Evolutionary conservation across 129 eudicot genomes (phyloP), one percentile per base, ranked within the genome.

Genomic region (Saussurea involucrata): DNA sequence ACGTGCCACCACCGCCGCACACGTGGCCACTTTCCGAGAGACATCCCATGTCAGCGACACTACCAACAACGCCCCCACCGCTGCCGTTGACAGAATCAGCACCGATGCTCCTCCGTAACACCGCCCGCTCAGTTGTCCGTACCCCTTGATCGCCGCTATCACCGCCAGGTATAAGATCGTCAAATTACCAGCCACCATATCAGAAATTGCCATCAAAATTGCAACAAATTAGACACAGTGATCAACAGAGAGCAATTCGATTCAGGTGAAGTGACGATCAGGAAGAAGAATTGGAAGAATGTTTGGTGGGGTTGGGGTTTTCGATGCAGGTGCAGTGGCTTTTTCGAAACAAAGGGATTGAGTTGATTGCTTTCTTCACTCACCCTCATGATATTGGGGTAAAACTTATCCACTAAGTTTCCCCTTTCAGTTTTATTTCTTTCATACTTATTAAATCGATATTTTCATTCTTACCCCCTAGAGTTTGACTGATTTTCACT

Each of bases 41-140:
- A 91, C 86, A 58, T 91, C 97, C 97, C 97, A 91, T 76, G 78
- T 79, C 84, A 91, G 83, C 72, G 88, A 67, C 24, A 31, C 88
- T 12, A 89, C 69, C 65, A 91, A 64, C 75, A 87, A 64, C 1
- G 61, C 36, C 24, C 76, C 84, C 22, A 91, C 92, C 6, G 81
- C 89, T 4, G 79, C 83, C 67, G 97, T 88, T 25, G 97, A 89
- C 4, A 82, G 74, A 60, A 87, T 13, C 81, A 91, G 71, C 68
- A 91, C 92, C 79, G 71, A 77, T 0, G 32, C 84, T 24, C 97
- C 92, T 68, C 90, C 81, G 85, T 77, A 88, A 74, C 87, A 83
- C 86, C 88, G 90, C 27, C 97, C 95, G 5, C 46, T 69, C 5
- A 85, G 74, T 34, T 87, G 66, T 0, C 90, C 89, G 81, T 85